phyloP scores from a whole-genome alignment of 169 alveolate genomes.

The Plasmodium gallinaceum region DNA sequence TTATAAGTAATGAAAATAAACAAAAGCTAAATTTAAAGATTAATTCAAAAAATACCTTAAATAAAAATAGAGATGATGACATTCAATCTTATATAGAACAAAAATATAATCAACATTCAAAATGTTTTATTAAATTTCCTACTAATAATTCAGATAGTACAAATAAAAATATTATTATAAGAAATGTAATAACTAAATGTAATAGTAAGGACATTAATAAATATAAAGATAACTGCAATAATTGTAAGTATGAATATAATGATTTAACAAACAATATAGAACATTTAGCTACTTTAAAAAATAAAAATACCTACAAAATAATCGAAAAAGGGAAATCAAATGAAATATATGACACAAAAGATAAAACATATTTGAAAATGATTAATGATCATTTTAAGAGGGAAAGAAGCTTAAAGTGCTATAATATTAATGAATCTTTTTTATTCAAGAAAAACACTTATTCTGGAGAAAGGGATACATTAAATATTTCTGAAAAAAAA shows the following conservation, averaged over 20 bases:
- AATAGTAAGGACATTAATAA: not conserved
- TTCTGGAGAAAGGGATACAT: not conserved
- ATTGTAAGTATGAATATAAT: not conserved
- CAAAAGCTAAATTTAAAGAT: no score
- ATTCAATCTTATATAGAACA: not conserved
- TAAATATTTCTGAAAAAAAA: no score
- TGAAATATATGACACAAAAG: not conserved
- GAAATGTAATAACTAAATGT: not conserved
- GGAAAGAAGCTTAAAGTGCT: not conserved
- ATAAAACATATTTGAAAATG: no score
- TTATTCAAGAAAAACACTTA: no score
- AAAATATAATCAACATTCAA: not conserved
- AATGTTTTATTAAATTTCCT: not conserved
- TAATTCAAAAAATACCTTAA: no score
- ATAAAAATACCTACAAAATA: not conserved
- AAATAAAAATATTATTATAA: not conserved
- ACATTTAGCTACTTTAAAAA: conserved; percentile 14
- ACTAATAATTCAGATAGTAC: not conserved
- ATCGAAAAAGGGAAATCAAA: not conserved
- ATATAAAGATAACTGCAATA: not conserved
- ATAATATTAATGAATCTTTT: no score
- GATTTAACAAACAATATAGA: not conserved
- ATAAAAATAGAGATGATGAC: no score
- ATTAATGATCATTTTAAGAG: not conserved
- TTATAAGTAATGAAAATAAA: no score